These are phyloP conservation scores for Cutaneotrichosporon cavernicola DNA, from an alignment of 1,284 basidiomycete genomes.

Conservation along the genomic window DNA sequence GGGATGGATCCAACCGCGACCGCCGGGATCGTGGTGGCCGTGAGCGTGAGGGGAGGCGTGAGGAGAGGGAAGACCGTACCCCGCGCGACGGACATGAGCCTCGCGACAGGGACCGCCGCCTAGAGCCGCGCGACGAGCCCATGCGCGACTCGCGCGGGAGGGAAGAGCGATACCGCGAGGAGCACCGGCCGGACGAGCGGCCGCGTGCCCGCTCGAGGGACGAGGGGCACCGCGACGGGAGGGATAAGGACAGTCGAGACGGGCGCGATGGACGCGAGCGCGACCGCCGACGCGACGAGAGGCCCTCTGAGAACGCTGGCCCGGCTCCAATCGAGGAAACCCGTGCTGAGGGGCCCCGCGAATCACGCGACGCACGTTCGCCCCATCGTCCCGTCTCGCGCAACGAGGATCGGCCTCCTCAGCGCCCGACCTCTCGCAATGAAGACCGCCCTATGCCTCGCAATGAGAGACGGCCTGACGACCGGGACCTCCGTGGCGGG, in stretches of 20 bases:
- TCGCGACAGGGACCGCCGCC: slow-evolving; percentile 4
- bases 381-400: background rate
- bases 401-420: background rate
- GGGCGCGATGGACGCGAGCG: slow-evolving; percentile 9
- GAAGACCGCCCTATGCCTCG: background rate
- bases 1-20: slow-evolving; percentile 11
- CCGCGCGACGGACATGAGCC: slow-evolving; percentile 11
- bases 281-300: slow-evolving; percentile 11
- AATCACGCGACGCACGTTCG: background rate
- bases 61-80: background rate
- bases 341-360: background rate
- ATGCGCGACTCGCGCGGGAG: slow-evolving; percentile 1
- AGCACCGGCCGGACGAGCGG: background rate
- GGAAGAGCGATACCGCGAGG: slow-evolving; percentile 7
- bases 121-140: slow-evolving; percentile 11
- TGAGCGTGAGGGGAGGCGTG: slow-evolving; percentile 7
- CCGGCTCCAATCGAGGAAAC: background rate
- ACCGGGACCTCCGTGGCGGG: slow-evolving; percentile 2
- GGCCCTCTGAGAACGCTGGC: background rate
- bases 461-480: background rate
- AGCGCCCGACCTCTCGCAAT: background rate
- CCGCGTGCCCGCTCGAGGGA: slow-evolving; percentile 9
- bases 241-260: background rate
- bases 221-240: background rate
- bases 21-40: slow-evolving; percentile 11